Conservation (phyloP, 345 rosid species). For the Gossypium mustelinum region DNA sequence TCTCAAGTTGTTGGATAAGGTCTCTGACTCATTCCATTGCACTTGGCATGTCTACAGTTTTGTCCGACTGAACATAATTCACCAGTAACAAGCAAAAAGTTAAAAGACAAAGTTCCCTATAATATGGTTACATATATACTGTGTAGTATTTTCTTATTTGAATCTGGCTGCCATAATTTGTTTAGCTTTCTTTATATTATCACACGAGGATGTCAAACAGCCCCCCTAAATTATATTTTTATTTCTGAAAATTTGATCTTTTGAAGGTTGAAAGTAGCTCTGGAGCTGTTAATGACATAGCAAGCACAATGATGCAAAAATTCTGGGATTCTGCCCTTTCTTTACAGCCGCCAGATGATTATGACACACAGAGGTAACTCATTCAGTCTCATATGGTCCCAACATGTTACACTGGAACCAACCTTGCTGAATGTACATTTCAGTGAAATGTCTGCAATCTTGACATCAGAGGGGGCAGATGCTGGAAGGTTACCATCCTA, state of each 20-base stretch:
- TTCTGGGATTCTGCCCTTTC: constrained; percentile 99
- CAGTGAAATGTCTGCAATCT: constrained; percentile 77
- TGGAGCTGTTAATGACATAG: constrained; percentile 83
- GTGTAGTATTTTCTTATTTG: neutral
- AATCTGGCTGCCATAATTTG: neutral
- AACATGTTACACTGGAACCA: constrained; percentile 18
- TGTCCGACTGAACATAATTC: neutral
- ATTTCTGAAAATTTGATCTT: constrained; percentile 1
- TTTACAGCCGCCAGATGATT: constrained; percentile 90
- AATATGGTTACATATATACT: neutral
- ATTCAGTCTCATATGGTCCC: constrained; percentile 13
- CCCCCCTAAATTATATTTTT: too few relatives aligned
- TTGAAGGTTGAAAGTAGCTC: constrained; percentile 77
- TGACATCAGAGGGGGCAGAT: constrained; percentile 69
- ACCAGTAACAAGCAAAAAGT: neutral
- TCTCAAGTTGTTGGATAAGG: neutral
- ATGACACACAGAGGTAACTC: constrained; percentile 72
- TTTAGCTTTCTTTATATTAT: neutral
- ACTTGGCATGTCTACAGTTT: neutral
- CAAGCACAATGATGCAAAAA: constrained; percentile 95
- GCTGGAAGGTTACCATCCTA: constrained; percentile 46
- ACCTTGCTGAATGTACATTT: constrained; percentile 25
- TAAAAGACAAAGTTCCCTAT: neutral
- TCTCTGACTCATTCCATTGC: neutral
- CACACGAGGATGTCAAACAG: neutral